These are phyloP conservation scores for Phytophthora pinifolia DNA, from an alignment of 352 stramenopile genomes.

Conservation along the genomic window DNA sequence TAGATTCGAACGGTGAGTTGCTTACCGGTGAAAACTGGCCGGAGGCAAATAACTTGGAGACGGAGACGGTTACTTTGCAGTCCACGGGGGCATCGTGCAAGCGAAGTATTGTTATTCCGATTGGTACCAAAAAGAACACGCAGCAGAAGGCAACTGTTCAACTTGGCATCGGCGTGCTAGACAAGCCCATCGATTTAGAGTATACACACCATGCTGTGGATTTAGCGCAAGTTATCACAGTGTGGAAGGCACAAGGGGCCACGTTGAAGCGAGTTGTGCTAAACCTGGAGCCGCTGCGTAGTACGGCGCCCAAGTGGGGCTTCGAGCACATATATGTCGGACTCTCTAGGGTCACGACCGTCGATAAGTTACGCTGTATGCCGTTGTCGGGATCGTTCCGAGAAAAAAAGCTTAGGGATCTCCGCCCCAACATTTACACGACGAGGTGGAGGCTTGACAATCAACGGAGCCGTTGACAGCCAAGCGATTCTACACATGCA, in stretches of 20 bases:
- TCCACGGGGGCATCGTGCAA: slow-evolving; percentile 1
- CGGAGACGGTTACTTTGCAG: background rate
- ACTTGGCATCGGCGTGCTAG: slow-evolving; percentile 1
- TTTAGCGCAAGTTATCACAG: slow-evolving; percentile 16
- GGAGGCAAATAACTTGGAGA: slow-evolving; percentile 9
- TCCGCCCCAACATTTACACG: slow-evolving; percentile 13
- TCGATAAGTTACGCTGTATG: slow-evolving; percentile 3
- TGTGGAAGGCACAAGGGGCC: slow-evolving; percentile 25
- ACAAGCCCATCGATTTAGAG: background rate
- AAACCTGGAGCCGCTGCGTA: background rate
- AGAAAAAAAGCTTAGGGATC: background rate
- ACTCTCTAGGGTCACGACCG: slow-evolving; percentile 6
- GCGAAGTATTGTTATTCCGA: slow-evolving; percentile 7
- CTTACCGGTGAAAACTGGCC: background rate
- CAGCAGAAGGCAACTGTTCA: slow-evolving; percentile 3
- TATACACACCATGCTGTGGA: slow-evolving; percentile 23
- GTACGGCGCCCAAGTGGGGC: background rate
- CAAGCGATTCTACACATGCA: too few relatives aligned
- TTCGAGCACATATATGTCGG: slow-evolving; percentile 21
- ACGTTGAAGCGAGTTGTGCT: slow-evolving; percentile 21
- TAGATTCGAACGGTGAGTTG: background rate
- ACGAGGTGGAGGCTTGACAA: slow-evolving; percentile 14
- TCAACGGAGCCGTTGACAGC: too few relatives aligned
- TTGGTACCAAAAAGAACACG: slow-evolving; percentile 3
- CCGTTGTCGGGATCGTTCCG: slow-evolving; percentile 5